Base-by-base conservation (phyloP, 129 eudicot species). In the Chrysanthemum seticuspe region DNA sequence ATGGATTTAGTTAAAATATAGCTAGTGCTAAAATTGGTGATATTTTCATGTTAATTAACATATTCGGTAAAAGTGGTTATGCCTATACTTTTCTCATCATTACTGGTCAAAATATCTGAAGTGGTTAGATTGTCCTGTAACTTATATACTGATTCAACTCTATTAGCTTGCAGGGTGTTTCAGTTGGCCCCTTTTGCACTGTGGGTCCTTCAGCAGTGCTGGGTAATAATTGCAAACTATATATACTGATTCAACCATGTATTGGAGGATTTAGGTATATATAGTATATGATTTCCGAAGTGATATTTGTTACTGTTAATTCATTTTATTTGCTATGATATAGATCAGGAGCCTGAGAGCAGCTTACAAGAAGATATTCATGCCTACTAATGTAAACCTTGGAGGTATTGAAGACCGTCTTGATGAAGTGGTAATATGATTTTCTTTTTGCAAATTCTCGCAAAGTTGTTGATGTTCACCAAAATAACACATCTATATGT, bases 391-490 rank as follows among this genome's bases (percentile, higher is more conserved):
- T 78, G 78, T 78, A 67, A 82, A 74, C 62, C 61, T 71, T 2
- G 91, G 83, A 23, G 84, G 86, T 70, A 75, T 90, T 76, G 97
- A 95, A 71, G 91, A 85, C 54, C 94, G 97, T 51, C 87, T 95
- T 59, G 59, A 78, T 71, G 76, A 88, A 81, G 81, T 95, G 97
- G 99, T 90, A 90, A 54, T 57, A n/a, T 10, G 48, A 18, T 80
- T 54, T 44, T 53, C n/a, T 51, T 45, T 70, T 71, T 67, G 58
- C 11, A 62, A 66, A 23, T 62, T 29, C 62, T 27, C 29, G 34
- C 61, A 13, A n/a, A 8, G 27, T 68, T 27, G 5, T 62, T 59
- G 63, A 60, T 62, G 13, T 63, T 72, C 40, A 9, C 71, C 23
- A 15, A 71, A 6, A 49, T 36, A 66, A 44, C 29, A 57, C 16